phyloP scores from a whole-genome alignment of 2,329 filamentous ascomycete genomes.

The Intubia oerlemansii region DNA sequence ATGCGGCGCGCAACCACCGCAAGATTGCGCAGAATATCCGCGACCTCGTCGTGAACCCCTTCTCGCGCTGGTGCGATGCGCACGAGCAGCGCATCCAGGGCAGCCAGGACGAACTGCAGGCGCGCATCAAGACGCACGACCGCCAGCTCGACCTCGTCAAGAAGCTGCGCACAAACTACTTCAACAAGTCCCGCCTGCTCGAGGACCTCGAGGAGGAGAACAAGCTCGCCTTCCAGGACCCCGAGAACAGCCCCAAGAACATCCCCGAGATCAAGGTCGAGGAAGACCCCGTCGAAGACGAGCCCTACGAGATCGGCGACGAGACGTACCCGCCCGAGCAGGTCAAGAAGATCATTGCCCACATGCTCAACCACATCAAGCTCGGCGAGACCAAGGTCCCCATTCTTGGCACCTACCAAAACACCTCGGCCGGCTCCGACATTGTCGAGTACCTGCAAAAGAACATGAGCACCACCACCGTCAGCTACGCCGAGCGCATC shows the following conservation, averaged over 20 bases:
- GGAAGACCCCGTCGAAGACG: conserved; percentile 45
- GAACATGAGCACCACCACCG: conserved; percentile 60
- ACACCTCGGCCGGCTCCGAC: conserved; percentile 76
- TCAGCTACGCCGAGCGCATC: conserved; percentile 84
- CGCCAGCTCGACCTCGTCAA: conserved; percentile 76
- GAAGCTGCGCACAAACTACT: conserved; percentile 89
- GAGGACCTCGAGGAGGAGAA: conserved; percentile 98
- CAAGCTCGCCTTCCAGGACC: conserved; percentile 89
- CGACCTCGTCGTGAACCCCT: conserved; percentile 85
- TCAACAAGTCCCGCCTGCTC: conserved; percentile 93
- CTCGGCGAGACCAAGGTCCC: conserved; percentile 86
- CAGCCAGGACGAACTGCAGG: conserved; percentile 84
- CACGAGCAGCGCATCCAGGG: conserved; percentile 81
- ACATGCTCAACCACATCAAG: conserved; percentile 73
- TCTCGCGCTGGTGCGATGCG: conserved; percentile 87
- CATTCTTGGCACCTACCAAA: conserved; percentile 84
- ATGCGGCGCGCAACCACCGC: conserved; percentile 72
- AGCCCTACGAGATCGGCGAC: conserved; percentile 78
- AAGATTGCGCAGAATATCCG: conserved; percentile 95
- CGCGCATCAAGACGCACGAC: conserved; percentile 78
- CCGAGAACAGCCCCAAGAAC: conserved; percentile 44
- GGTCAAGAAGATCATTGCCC: conserved; percentile 70
- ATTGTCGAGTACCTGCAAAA: conserved; percentile 92
- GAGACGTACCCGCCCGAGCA: conserved; percentile 68
- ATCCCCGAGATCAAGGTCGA: conserved; percentile 70